These are phyloP conservation scores for Trypanosoma avium DNA, from an alignment of 208 protist genomes.

Conservation along the genomic window DNA sequence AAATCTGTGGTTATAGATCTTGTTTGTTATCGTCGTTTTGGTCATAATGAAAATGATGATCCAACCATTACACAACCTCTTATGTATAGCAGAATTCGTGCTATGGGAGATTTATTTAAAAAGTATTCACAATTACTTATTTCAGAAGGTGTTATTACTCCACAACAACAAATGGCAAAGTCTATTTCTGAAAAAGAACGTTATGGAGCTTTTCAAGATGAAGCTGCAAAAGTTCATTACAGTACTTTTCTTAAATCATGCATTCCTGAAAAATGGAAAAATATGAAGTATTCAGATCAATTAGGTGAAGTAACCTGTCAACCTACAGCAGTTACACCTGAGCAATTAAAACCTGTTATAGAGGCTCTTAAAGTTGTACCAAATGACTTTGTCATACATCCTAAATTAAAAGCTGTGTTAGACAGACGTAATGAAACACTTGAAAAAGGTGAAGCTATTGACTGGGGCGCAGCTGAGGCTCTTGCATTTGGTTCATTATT, in stretches of 20 bases:
- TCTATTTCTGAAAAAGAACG: conserved; percentile 68
- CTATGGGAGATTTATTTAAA: conserved; percentile 83
- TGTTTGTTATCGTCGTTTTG: conserved; percentile 95
- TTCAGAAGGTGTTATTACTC: conserved; percentile 71
- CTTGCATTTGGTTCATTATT: conserved; percentile 95
- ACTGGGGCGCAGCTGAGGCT: conserved; percentile 95
- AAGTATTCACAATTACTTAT: conserved; percentile 84
- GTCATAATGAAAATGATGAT: conserved; percentile 99
- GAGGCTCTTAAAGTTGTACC: conserved; percentile 70
- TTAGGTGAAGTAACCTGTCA: conserved; percentile 55
- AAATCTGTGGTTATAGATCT: conserved; percentile 97
- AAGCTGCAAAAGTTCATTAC: conserved; percentile 75
- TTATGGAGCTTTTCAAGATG: conserved; percentile 76
- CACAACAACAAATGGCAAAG: conserved; percentile 67
- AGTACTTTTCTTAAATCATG: conserved; percentile 71
- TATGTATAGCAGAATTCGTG: conserved; percentile 94
- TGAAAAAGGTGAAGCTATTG: conserved; percentile 71
- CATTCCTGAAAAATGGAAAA: conserved; percentile 69
- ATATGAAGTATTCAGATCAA: conserved; percentile 81
- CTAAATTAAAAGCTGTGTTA: conserved; percentile 79
- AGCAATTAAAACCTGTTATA: conserved; percentile 51
- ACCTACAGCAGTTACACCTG: conserved; percentile 68
- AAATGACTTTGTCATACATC: conserved; percentile 78
- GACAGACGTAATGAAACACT: conserved; percentile 78
- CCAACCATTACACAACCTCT: conserved; percentile 97